A percentile compares a stretch with the other conserved stretches of the same genome.
These are phyloP conservation scores for Hypoxylon trugodes DNA, from an alignment of 495 filamentous ascomycete genomes.

Conservation along the genomic window DNA sequence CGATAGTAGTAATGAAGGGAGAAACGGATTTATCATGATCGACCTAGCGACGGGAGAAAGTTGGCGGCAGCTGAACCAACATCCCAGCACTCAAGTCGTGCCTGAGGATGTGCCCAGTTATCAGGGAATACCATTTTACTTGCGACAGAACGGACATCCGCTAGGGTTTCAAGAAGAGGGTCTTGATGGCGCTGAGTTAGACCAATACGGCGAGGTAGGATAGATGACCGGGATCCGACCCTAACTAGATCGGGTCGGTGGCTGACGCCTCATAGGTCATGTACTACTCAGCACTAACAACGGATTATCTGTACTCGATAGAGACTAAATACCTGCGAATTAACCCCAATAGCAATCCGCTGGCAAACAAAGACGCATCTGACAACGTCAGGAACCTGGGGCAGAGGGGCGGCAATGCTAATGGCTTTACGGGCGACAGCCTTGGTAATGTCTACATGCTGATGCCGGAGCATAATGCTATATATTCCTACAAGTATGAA, in stretches of 20 bases:
- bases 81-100: slow-evolving; percentile 47
- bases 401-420: slow-evolving; percentile 49
- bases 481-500: slow-evolving; percentile 48
- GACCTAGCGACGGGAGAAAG: slow-evolving; percentile 52
- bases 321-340: slow-evolving; percentile 46
- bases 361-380: slow-evolving; percentile 47
- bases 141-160: slow-evolving; percentile 38
- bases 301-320: slow-evolving; percentile 48
- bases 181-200: slow-evolving; percentile 49
- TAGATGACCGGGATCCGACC: too few relatives aligned
- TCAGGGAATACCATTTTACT: slow-evolving; percentile 40
- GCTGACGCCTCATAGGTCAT: slow-evolving; percentile 39
- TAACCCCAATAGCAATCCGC: slow-evolving; percentile 38
- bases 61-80: slow-evolving; percentile 51
- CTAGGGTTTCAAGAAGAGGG: slow-evolving; percentile 46
- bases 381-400: slow-evolving; percentile 49
- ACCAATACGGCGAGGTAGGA: slow-evolving; percentile 33
- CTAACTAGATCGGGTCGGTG: neutral
- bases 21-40: slow-evolving; percentile 54
- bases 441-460: slow-evolving; percentile 51
- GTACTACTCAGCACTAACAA: slow-evolving; percentile 51
- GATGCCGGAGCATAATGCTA: slow-evolving; percentile 52
- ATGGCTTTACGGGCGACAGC: slow-evolving; percentile 49
- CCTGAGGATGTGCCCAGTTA: slow-evolving; percentile 42
- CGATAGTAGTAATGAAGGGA: slow-evolving; percentile 52